Evolutionary conservation across 768 basidiomycete species (phyloP).

Genomic region (Polyporus arcularius): DNA sequence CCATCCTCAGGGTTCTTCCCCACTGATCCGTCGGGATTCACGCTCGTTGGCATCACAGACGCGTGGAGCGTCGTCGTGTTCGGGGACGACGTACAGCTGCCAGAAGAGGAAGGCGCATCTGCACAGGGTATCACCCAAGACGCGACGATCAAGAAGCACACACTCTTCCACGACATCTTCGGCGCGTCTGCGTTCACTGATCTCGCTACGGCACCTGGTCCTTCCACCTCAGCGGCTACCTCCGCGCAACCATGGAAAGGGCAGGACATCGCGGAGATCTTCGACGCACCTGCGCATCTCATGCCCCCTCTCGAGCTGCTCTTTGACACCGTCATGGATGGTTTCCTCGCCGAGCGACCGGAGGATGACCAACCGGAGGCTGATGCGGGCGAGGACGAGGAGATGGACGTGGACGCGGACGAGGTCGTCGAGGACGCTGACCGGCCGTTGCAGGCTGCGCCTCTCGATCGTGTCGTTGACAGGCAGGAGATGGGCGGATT

Average conservation of each 20-base stretch:
- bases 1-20: constrained; percentile 33
- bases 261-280: constrained; percentile 48
- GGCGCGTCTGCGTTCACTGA: constrained; percentile 69
- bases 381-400: constrained; percentile 12
- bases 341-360: constrained; percentile 42
- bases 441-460: constrained; percentile 17
- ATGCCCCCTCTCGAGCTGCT: constrained; percentile 72
- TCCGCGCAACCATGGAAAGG: constrained; percentile 36
- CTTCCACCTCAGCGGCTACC: constrained; percentile 22
- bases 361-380: constrained; percentile 18
- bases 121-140: constrained; percentile 39
- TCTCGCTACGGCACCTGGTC: constrained; percentile 21
- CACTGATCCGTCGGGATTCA: constrained; percentile 41
- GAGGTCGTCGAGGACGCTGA: constrained; percentile 25
- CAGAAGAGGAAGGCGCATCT: constrained; percentile 44
- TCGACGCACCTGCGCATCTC: constrained; percentile 73
- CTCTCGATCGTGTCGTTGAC: constrained; percentile 42
- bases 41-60: constrained; percentile 69
- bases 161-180: constrained; percentile 91
- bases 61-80: constrained; percentile 66
- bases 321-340: constrained; percentile 63
- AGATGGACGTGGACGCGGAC: constrained; percentile 28
- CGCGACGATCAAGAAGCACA: constrained; percentile 38
- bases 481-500: constrained; percentile 61
- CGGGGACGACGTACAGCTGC: constrained; percentile 54